These are phyloP conservation scores for Cucurbita argyrosperma DNA, from an alignment of 306 rosid species.

Conservation along the genomic window DNA sequence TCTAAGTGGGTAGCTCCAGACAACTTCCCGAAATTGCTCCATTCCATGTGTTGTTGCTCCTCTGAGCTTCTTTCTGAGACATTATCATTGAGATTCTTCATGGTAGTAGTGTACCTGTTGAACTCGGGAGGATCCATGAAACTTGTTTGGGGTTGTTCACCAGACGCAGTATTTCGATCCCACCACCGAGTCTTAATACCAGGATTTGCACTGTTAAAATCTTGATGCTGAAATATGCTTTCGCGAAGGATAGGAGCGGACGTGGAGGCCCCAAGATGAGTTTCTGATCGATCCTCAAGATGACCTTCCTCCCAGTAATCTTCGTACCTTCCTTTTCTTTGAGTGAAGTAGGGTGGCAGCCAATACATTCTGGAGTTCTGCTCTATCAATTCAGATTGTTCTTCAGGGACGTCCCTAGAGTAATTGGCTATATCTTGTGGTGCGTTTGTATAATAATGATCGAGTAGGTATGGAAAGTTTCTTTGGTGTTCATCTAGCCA, in stretches of 20 bases:
- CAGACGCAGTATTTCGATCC: slow-evolving; percentile 37
- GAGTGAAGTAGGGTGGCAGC: slow-evolving; percentile 31
- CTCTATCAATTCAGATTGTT: slow-evolving; percentile 24
- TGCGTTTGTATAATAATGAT: slow-evolving; percentile 58
- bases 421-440: slow-evolving; percentile 14
- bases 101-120: slow-evolving; percentile 13
- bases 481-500: slow-evolving; percentile 44
- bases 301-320: slow-evolving; percentile 20
- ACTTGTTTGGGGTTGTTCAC: slow-evolving; percentile 39
- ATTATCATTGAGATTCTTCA: slow-evolving; percentile 14
- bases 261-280: slow-evolving; percentile 64
- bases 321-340: slow-evolving; percentile 21
- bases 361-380: slow-evolving; percentile 27
- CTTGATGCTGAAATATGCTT: slow-evolving; percentile 30
- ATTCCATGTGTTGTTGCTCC: slow-evolving; percentile 34
- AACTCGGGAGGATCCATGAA: slow-evolving; percentile 82
- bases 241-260: slow-evolving; percentile 44
- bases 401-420: slow-evolving; percentile 15
- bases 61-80: slow-evolving; percentile 50
- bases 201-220: slow-evolving; percentile 5
- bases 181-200: slow-evolving; percentile 56
- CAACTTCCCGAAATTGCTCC: slow-evolving; percentile 26
- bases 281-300: slow-evolving; percentile 15
- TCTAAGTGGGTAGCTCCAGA: slow-evolving; percentile 31
- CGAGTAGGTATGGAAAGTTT: slow-evolving; percentile 61